Evolutionary conservation across 2,329 filamentous ascomycete species (phyloP).

Genomic region (Xylaria sp.): DNA sequence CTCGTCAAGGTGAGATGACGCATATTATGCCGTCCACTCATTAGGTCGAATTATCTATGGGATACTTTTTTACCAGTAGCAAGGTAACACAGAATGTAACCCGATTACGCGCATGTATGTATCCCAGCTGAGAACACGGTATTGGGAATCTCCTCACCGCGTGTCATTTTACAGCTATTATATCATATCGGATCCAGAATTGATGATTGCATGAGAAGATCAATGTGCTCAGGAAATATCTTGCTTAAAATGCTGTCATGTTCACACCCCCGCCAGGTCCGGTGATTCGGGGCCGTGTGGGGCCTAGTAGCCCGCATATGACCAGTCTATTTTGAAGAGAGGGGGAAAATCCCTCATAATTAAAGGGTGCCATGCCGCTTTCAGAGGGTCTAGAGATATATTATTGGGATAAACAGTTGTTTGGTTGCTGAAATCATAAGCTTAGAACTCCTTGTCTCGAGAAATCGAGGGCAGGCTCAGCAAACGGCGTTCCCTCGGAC

Average conservation of each 20-base stretch:
- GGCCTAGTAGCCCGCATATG: neutral
- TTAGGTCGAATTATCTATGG: neutral
- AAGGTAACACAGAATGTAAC: conserved; percentile 12
- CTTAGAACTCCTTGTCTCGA: neutral
- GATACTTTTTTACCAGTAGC: neutral
- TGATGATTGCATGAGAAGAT: neutral
- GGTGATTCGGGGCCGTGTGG: neutral
- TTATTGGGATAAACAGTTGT: neutral
- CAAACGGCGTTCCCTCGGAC: neutral
- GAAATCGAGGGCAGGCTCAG: neutral
- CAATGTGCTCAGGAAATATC: neutral
- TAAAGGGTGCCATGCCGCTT: neutral
- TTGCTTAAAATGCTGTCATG: neutral
- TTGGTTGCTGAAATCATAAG: neutral
- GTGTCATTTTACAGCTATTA: too few species aligned
- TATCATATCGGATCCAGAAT: neutral
- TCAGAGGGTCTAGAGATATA: neutral
- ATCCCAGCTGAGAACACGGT: neutral
- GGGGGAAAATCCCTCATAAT: neutral
- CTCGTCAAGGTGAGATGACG: conserved; percentile 22
- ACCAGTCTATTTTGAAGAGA: neutral
- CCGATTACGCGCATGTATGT: neutral
- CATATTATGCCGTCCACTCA: neutral
- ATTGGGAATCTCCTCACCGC: neutral
- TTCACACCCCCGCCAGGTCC: neutral